Evolutionary conservation across 345 rosid genomes (phyloP).

Genomic region (Eucalyptus pauciflora): DNA sequence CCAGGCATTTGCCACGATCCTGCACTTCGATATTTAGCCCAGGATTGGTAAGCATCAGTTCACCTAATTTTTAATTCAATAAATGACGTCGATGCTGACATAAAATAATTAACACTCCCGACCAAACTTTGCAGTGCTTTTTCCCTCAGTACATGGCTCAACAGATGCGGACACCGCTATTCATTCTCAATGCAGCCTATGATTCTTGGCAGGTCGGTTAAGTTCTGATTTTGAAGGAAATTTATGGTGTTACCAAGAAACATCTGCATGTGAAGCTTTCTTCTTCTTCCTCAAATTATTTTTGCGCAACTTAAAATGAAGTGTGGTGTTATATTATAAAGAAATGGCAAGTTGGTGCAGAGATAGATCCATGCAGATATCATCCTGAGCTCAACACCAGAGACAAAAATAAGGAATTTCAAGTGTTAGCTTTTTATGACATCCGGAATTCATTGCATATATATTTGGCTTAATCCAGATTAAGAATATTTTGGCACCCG

Average conservation of each 20-base stretch:
- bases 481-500: slow-evolving; percentile 74
- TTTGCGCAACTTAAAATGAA: not conserved
- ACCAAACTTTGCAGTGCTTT: slow-evolving; percentile 49
- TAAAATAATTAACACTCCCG: not conserved
- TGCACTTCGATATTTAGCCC: slow-evolving; percentile 62
- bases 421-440: not conserved
- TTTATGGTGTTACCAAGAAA: not conserved
- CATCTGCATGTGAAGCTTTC: not conserved
- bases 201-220: slow-evolving; percentile 98
- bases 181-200: slow-evolving; percentile 81
- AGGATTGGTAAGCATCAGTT: slow-evolving; percentile 27
- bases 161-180: slow-evolving; percentile 69
- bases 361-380: not conserved
- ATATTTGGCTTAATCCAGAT: slow-evolving; percentile 25
- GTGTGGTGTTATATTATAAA: not conserved
- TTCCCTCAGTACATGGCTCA: slow-evolving; percentile 72
- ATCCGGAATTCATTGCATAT: not conserved
- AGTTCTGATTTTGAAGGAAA: not conserved
- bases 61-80: not conserved
- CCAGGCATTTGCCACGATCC: slow-evolving; percentile 57
- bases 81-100: not conserved
- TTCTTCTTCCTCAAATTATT: not conserved
- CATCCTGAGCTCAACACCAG: not conserved
- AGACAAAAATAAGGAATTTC: not conserved
- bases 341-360: not conserved